Conservation (phyloP, 305 asterid genomes). For the Fraxinus ornus region DNA sequence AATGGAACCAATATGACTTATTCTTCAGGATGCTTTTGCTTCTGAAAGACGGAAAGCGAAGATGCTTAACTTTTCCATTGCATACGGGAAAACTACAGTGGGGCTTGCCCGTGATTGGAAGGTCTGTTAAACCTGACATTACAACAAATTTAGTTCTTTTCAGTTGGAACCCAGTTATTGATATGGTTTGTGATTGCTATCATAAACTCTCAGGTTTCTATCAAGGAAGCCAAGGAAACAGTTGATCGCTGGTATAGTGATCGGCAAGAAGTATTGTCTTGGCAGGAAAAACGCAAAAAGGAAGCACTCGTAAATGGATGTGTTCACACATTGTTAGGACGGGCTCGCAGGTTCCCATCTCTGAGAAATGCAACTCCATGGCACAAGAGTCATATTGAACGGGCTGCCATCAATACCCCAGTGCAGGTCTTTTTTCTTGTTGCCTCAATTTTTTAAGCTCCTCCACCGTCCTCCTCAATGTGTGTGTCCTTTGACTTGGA, state of each 20-base stretch:
- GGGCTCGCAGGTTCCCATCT: slow-evolving; percentile 89
- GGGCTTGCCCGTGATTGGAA: slow-evolving; percentile 99
- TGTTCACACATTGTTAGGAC: slow-evolving; percentile 85
- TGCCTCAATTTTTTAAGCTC: slow-evolving; percentile 1
- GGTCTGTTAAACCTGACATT: slow-evolving; percentile 37
- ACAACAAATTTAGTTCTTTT: slow-evolving; percentile 5
- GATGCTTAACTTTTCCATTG: slow-evolving; percentile 99
- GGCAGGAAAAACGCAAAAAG: slow-evolving; percentile 81
- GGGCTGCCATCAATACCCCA: slow-evolving; percentile 98
- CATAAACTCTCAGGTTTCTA: slow-evolving; percentile 67
- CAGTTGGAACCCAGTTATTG: not conserved
- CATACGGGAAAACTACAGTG: slow-evolving; percentile 84
- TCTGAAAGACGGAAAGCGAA: slow-evolving; percentile 98
- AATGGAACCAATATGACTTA: not conserved
- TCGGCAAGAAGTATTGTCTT: slow-evolving; percentile 77
- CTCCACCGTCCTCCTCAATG: not conserved
- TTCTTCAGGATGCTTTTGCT: slow-evolving; percentile 83
- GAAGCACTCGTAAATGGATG: slow-evolving; percentile 52
- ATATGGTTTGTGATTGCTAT: slow-evolving; percentile 9
- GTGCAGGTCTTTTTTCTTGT: slow-evolving; percentile 64
- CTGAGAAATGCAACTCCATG: slow-evolving; percentile 52
- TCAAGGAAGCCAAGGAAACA: slow-evolving; percentile 88
- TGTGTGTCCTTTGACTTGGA: slow-evolving; percentile 2
- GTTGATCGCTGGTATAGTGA: slow-evolving; percentile 94
- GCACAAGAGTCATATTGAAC: slow-evolving; percentile 77